phyloP scores from a whole-genome alignment of 306 rosid genomes.

The Pyrus bretschneideri region DNA sequence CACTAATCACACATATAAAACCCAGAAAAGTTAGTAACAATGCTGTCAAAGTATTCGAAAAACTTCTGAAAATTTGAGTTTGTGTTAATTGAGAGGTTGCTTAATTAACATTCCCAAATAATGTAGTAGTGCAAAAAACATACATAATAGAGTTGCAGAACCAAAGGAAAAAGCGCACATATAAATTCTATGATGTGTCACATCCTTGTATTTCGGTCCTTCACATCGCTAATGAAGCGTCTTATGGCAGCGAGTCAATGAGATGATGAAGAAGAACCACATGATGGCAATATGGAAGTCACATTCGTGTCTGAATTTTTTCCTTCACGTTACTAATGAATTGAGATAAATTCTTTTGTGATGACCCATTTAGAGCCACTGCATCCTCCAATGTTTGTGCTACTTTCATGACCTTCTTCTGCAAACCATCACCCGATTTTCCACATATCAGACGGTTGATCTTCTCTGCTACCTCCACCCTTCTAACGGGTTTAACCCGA shows the following conservation, averaged over 20 bases:
- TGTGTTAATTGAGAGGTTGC: no score
- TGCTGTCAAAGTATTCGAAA: no score
- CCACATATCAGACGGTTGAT: conserved; percentile 15
- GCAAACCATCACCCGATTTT: conserved; percentile 11
- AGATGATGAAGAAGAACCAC: neutral
- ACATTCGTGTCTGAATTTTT: neutral
- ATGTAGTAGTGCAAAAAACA: no score
- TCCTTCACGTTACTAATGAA: conserved; percentile 9
- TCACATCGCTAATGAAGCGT: neutral
- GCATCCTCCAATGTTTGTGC: neutral
- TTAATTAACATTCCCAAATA: no score
- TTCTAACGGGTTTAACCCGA: conserved; percentile 2
- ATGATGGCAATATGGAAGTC: neutral
- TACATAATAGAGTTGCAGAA: no score
- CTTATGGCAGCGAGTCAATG: neutral
- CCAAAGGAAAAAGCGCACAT: no score
- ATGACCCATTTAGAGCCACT: conserved; percentile 2
- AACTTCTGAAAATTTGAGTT: no score
- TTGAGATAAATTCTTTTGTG: conserved; percentile 7
- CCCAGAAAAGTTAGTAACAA: no score
- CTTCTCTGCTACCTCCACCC: conserved; percentile 20
- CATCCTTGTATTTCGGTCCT: neutral
- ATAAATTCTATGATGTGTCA: neutral
- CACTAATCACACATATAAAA: no score
- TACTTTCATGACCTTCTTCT: conserved; percentile 1